These are phyloP conservation scores for Marchantia polymorpha DNA, from an alignment of 225 moss, liverwort and hornwort species.

Conservation along the genomic window DNA sequence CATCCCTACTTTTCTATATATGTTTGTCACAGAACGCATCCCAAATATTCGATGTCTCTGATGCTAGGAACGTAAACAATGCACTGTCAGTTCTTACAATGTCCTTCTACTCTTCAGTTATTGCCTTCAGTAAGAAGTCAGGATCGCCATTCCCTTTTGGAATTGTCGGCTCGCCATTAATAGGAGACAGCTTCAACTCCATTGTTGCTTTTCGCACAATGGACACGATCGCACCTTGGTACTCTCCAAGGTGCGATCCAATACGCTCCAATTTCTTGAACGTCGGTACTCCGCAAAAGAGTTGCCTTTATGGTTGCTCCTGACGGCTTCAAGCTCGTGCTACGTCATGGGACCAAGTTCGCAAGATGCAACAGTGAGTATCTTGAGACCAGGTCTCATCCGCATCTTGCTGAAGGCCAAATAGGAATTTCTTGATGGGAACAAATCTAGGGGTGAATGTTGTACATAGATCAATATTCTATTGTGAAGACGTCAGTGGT, in stretches of 20 bases:
- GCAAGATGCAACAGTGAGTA: not conserved
- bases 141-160: not conserved
- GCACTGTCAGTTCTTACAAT: not conserved
- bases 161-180: not conserved
- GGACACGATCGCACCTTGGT: no score
- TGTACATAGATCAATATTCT: not conserved
- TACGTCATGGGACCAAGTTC: not conserved
- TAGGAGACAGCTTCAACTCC: slow-evolving; percentile 5
- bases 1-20: no score
- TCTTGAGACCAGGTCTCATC: not conserved
- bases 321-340: slow-evolving; percentile 9
- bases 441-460: not conserved
- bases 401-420: not conserved
- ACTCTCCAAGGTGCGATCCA: no score
- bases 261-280: slow-evolving; percentile 2
- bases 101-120: not conserved
- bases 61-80: not conserved
- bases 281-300: not conserved
- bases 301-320: slow-evolving; percentile 2
- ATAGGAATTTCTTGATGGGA: not conserved
- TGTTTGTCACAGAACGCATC: no score
- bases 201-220: not conserved
- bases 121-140: not conserved
- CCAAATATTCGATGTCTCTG: no score
- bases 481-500: no score